A percentile compares a stretch with the other conserved stretches of the same genome.
phyloP scores from a whole-genome alignment of 169 alveolate genomes.

The Ichthyophthirius multifiliis region DNA sequence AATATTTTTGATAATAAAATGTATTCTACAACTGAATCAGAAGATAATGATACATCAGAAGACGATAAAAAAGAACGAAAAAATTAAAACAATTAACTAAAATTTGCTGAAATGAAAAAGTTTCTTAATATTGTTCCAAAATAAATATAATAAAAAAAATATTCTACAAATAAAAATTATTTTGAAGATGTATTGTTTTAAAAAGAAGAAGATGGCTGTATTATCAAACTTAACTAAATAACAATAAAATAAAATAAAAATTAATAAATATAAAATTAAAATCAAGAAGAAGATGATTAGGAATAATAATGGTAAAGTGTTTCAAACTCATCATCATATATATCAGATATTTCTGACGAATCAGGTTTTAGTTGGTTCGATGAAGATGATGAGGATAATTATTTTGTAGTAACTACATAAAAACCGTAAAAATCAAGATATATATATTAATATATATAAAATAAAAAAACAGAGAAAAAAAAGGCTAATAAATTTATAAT shows the following conservation, averaged over 20 bases:
- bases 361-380: constrained; percentile 32
- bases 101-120: constrained; percentile 7
- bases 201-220: constrained; percentile 1
- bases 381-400: constrained; percentile 27
- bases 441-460: background rate
- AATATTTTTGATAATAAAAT: background rate
- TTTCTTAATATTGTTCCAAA: background rate
- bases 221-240: background rate
- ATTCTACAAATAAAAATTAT: background rate
- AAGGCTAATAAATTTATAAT: constrained; percentile 10
- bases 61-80: constrained; percentile 1
- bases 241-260: background rate
- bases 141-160: background rate
- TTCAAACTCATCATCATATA: background rate
- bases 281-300: background rate
- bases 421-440: background rate
- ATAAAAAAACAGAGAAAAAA: constrained; percentile 3
- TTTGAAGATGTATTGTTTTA: background rate
- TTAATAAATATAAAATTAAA: background rate
- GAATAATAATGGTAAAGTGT: background rate
- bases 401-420: constrained; percentile 14
- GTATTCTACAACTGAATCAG: constrained; percentile 21
- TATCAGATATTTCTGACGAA: constrained; percentile 23
- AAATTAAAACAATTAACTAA: background rate
- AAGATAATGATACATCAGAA: constrained; percentile 46